Base-by-base conservation (phyloP, 2,329 filamentous ascomycete genomes). In the Fusarium brevicatenulatum region DNA sequence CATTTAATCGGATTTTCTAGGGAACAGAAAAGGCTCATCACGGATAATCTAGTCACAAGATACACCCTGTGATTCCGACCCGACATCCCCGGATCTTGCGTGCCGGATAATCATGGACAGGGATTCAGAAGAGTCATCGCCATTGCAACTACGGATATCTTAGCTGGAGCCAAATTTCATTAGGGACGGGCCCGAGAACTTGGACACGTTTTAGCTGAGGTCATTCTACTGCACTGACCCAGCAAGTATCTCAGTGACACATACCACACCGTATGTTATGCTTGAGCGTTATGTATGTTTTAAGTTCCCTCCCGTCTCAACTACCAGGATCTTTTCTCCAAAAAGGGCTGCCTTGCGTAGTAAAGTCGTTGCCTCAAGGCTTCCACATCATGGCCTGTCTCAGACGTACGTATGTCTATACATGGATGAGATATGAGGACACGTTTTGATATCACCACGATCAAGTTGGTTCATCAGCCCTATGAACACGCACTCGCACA, bases 21-120 rank as follows among this genome's bases (percentile, higher is more conserved):
- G 43, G 13, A 32, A 34, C 47, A 32, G n/a, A 44, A 70, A 60
- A 40, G 50, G 50, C 47, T 47, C 53, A 43, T 69, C 54, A 47
- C 25, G 28, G 32, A 30, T 47, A 66, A 57, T 67, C 69, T 47
- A 49, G 69, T 53, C 52, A 66, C 40, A 37, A 58, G 40, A 64
- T 56, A 36, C 44, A 56, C 55, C 32, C 30, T 40, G 32, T 19
- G 43, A 67, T 62, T 30, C 56, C 43, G 55, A 44, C 32, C 52
- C 43, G 64, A 44, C 47, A 52, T 47, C 46, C 65, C 68, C 70
- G 73, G 68, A 70, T 75, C 64, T 63, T 63, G 58, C 54, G 49
- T 77, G 72, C 74, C 57, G 63, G 65, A 56, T 56, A 58, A 53
- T 65, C 32, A 67, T 56, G 25, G 56, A 67, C 68, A 71, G 57